Conservation (phyloP, 345 rosid genomes). For the Boechera retrofracta region DNA sequence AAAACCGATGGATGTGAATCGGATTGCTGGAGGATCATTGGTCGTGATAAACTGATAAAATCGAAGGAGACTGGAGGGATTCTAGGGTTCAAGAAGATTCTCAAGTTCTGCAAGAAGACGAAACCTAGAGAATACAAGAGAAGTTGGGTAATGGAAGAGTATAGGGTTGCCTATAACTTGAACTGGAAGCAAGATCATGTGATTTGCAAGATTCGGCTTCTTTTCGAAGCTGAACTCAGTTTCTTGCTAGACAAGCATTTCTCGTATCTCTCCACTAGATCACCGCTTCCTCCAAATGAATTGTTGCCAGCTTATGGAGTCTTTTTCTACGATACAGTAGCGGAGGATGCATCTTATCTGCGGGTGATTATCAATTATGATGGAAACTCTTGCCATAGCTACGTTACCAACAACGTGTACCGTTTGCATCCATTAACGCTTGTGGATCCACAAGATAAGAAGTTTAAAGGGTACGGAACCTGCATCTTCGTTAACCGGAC, state of each 20-base stretch:
- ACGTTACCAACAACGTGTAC: constrained; percentile 13
- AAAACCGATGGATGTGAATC: constrained; percentile 8
- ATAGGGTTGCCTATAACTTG: not conserved
- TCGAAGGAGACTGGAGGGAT: not conserved
- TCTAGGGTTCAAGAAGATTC: constrained; percentile 39
- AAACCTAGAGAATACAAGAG: not conserved
- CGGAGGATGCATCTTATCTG: not conserved
- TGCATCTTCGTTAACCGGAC: not conserved
- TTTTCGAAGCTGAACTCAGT: not conserved
- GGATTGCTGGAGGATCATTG: constrained; percentile 14
- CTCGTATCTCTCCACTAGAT: not conserved
- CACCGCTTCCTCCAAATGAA: not conserved
- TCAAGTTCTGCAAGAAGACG: constrained; percentile 11
- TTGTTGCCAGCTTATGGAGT: not conserved
- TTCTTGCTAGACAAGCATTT: constrained; percentile 32
- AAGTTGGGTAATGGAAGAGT: constrained; percentile 33
- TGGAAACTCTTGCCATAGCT: too few relatives aligned
- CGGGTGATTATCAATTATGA: not conserved
- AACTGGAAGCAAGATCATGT: constrained; percentile 1
- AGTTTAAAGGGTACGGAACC: not conserved
- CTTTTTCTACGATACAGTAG: not conserved
- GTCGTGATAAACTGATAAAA: constrained; percentile 12
- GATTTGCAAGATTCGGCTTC: constrained; percentile 29
- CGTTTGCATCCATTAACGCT: constrained; percentile 7
- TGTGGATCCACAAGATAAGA: not conserved